Evolutionary conservation across 208 protist species (phyloP), one percentile per base, ranked within the genome.

Genomic region (Wallacemonas sp.): DNA sequence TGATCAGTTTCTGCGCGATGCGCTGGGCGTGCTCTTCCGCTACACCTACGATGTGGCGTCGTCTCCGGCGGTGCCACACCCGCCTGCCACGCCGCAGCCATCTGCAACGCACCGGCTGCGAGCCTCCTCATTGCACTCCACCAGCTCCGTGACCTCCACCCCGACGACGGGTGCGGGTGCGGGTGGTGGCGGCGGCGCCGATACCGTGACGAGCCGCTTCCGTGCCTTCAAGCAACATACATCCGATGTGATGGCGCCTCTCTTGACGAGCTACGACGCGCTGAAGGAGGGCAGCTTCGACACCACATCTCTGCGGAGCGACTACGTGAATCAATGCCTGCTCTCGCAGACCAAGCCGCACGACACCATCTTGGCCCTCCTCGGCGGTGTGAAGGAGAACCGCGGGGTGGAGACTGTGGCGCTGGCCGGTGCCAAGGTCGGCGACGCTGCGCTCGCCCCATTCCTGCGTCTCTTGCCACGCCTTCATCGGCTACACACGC

Each of bases 321-420:
- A 72, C 4, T 93, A 95, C 72, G 55, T 95, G 12, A 44, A 70
- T 30, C 72, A 79, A 45, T 93, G 89, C 55, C 62, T 90, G 4
- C 42, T 46, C 3, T 58, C 51, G 31, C 58, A 66, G 19, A 68
- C 81, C 14, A 75, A 82, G 62, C 86, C 86, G 14, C 74, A 80
- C 60, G 53, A 65, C 15, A 41, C 41, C 2, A 49, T 93, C 39
- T 41, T 95, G 27, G 51, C 56, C 8, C 2, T 67, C 1, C 67
- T 89, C n/a, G 17, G 24, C 34, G 11, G 14, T 2, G 27, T 79
- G 21, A 6, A 39, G 22, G 15, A 21, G 15, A 67, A 75, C 0
- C 46, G 66, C 38, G 59, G 65, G 24, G 51, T 68, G 0, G 49
- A 68, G 51, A 54, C 26, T 22, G 22, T 93, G 38, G 26, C 41